Base-by-base conservation (phyloP, 176 grass and related monocot genomes). In the Ampelocalamus luodianensis region DNA sequence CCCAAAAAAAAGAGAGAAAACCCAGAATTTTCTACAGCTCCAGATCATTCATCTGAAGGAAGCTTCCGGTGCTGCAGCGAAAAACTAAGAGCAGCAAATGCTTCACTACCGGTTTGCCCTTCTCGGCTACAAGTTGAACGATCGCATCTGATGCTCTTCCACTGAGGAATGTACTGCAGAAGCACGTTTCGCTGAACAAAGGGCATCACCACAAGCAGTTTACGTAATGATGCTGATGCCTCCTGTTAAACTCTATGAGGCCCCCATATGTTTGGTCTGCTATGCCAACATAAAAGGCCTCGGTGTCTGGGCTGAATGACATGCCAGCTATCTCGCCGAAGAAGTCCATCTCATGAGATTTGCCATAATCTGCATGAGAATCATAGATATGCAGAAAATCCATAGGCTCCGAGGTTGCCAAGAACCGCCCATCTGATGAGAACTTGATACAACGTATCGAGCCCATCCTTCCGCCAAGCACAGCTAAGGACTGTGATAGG, bases 371-470 rank as follows among this genome's bases (percentile, higher is more conserved):
- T 13, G 83, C 74, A 32, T 79, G 69, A 2, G 74, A 72, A 68
- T 99, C 93, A 6, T 99, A 96, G 39, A 96, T 80, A 80, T 99
- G 96, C 34, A 99, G 74, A 36, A 96, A 99, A 84, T 99, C 93
- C 2, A 92, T 90, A 54, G 96, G 85, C 71, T 99, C 96, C 1
- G 93, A 86, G 11, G 86, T 92, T 17, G 96, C 96, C 78, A 99
- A 84, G 74, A 95, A 99, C 26, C 89, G 82, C 3, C 93, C 93
- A 4, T 99, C 93, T 24, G 83, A 86, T 49, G 93, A 92, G 77
- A 99, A 99, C 74, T 89, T 94, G 23, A 99, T 79, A 38, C 90
- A 83, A 11, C 93, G 86, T 49, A 98, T 92, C 1, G 96, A 89
- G 40, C 96, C 93, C 46, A 98, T 93, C 79, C 72, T 90, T 71